Base-by-base conservation (phyloP, 441 rosid species). In the Croton setiger region DNA sequence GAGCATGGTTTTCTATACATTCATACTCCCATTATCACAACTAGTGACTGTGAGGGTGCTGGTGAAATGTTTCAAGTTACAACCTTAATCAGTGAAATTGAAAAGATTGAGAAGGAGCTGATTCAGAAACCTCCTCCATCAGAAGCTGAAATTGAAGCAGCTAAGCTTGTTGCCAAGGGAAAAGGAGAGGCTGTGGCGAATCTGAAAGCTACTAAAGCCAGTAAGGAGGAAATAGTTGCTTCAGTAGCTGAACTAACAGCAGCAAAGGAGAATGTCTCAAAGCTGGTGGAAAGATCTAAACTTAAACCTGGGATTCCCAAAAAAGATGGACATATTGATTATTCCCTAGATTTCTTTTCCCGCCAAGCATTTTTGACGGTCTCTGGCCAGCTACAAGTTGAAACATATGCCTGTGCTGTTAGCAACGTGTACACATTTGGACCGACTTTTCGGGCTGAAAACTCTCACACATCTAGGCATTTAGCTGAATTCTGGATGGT, bases 1-100 rank as follows among this genome's bases (percentile, higher is more conserved):
- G 84, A 92, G 71, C 79, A 88, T 20, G 86, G 84, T 9, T 92
- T 92, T 69, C 81, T 86, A 0, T 92, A 88, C 66, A 43, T 95
- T 35, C 98, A 93, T 64, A 89, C 99, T 14, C 98, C 97, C 0
- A 95, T 95, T 72, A 67, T 95, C 64, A 95, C 99, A 0, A 90
- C 99, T 20, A 95, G 99, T 73, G 99, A 95, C 62, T 95, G 99
- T 66, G 99, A 95, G 81, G 99, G 99, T 51, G 99, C 97, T 56
- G 99, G 98, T 63, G 99, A 95, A 64, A 92, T 92, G 99, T 95
- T 95, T 76, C 98, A 92, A 86, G 97, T 87, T 9, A 92, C 99
- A 0, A 92, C 98, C 15, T 73, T 95, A 77, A 86, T 94, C 35
- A 83, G 37, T 55, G 88, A 85, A 53, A 66, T 83, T 35, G 99